Base-by-base conservation (phyloP, 1,284 basidiomycete genomes). In the Entoloma clypeatum region DNA sequence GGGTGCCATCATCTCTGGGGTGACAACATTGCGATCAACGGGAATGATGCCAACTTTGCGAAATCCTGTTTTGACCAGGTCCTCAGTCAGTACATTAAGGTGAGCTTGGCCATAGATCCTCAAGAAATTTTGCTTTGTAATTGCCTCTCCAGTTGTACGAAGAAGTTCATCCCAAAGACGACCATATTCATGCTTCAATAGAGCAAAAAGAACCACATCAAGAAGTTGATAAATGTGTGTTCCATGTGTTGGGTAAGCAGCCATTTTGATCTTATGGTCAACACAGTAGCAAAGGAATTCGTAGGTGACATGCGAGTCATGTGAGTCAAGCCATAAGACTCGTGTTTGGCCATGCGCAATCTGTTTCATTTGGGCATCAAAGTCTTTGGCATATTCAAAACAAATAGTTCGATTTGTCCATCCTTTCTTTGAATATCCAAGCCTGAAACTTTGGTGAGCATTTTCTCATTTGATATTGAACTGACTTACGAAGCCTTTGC, bases 201-300 rank as follows among this genome's bases (percentile, higher is more conserved):
- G 26, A 7, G 33, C 35, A 36, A 66, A 64, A 10, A 61, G 43
- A 2, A 61, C 57, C n/a, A 66, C 58, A 50, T 73, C 66, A 27
- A 72, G 62, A 3, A 66, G 66, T 49, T 72, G 68, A 33, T 64
- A 68, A 21, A 69, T 41, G 45, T 72, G 68, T 0, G 69, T 72
- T 0, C 51, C 28, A 47, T 74, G 68, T 1, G 64, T 42, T 0
- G 62, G 63, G 53, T 72, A 72, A 28, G 65, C 67, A 0, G 68
- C 31, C 5, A 71, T 49, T 16, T 54, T 37, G 27, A 72, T 72
- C 3, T 52, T 43, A 36, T 66, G 39, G 3, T 47, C 32, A 4
- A 43, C 33, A 4, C 63, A 62, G 47, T 64, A 63, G 5, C 55
- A 10, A 0, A 72, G 59, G 47, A 71, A 69, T 1, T 23, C 56